phyloP scores from a whole-genome alignment of 140 eudicot species.

The Cichorium intybus region DNA sequence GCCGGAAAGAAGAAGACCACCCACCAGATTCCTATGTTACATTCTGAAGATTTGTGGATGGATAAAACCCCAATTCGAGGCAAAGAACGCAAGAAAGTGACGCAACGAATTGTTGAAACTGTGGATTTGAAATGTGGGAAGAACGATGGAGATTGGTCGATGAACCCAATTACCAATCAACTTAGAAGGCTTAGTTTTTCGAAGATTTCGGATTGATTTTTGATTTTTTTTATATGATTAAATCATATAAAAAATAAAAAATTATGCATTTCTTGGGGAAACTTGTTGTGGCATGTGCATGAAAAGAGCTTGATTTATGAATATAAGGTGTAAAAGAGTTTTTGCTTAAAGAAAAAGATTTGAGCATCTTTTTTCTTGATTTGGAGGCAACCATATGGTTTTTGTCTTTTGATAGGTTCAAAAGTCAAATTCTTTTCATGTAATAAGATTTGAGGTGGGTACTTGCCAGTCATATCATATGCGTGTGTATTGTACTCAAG shows the following conservation, averaged over 20 bases:
- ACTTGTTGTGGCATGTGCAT: conserved; percentile 28
- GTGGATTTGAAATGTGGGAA: conserved; percentile 58
- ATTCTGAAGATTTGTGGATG: conserved; percentile 34
- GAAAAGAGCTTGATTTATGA: conserved; percentile 23
- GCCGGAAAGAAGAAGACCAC: conserved; percentile 18
- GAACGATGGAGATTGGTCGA: conserved; percentile 32
- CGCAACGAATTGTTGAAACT: conserved; percentile 36
- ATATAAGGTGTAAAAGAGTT: conserved; percentile 15
- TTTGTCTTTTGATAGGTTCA: not conserved
- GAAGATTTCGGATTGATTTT: conserved; percentile 41
- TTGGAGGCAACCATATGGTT: conserved; percentile 15
- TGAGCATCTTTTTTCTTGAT: conserved; percentile 18
- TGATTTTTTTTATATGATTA: conserved; percentile 10
- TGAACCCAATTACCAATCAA: conserved; percentile 29
- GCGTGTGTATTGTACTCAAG: not conserved
- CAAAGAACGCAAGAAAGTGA: conserved; percentile 34
- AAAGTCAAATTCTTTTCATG: conserved; percentile 18
- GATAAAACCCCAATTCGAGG: conserved; percentile 45
- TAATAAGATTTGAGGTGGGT: conserved; percentile 21
- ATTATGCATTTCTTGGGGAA: conserved; percentile 1
- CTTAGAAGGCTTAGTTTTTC: conserved; percentile 54
- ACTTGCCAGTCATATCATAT: not conserved
- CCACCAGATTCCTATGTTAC: conserved; percentile 38
- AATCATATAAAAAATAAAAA: not conserved
- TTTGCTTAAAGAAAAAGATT: not conserved